phyloP scores from a whole-genome alignment of 1,139 yeast species.

The Nakaseomyces bracarensis region DNA sequence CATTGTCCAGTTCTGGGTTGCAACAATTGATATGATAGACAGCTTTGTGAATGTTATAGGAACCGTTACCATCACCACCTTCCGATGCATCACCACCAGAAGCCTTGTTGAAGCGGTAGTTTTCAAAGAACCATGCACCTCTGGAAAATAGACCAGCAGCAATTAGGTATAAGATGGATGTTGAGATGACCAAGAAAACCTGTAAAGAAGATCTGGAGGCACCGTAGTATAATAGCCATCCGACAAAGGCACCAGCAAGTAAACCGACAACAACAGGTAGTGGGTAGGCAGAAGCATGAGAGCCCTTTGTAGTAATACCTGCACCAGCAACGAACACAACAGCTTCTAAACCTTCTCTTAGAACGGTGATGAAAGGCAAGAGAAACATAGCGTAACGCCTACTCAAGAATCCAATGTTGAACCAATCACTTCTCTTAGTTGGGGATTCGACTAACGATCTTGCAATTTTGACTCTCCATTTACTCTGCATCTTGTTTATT shows the following conservation, averaged over 20 bases:
- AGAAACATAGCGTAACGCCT: slow-evolving; percentile 69
- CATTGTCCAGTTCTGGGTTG: slow-evolving; percentile 78
- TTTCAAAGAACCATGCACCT: slow-evolving; percentile 82
- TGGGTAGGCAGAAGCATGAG: slow-evolving; percentile 65
- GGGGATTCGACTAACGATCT: slow-evolving; percentile 40
- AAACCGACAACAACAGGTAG: slow-evolving; percentile 73
- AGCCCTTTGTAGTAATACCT: slow-evolving; percentile 47
- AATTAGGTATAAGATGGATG: slow-evolving; percentile 73
- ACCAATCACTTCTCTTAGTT: slow-evolving; percentile 31
- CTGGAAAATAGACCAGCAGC: slow-evolving; percentile 85
- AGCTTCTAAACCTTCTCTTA: slow-evolving; percentile 89
- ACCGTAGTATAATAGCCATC: slow-evolving; percentile 60
- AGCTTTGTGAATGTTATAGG: slow-evolving; percentile 63
- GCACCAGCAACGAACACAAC: slow-evolving; percentile 88
- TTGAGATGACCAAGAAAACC: slow-evolving; percentile 68
- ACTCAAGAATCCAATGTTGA: slow-evolving; percentile 33
- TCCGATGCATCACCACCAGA: slow-evolving; percentile 91
- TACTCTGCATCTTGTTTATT: slow-evolving; percentile 76
- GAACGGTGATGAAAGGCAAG: slow-evolving; percentile 72
- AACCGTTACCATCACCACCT: slow-evolving; percentile 85
- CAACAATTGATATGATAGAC: slow-evolving; percentile 96
- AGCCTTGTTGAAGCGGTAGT: slow-evolving; percentile 47
- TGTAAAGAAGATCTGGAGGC: slow-evolving; percentile 71
- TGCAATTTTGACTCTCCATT: slow-evolving; percentile 73
- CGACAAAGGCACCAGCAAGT: slow-evolving; percentile 62